phyloP scores from a whole-genome alignment of 495 filamentous ascomycete species.

The Penicillium desertorum region DNA sequence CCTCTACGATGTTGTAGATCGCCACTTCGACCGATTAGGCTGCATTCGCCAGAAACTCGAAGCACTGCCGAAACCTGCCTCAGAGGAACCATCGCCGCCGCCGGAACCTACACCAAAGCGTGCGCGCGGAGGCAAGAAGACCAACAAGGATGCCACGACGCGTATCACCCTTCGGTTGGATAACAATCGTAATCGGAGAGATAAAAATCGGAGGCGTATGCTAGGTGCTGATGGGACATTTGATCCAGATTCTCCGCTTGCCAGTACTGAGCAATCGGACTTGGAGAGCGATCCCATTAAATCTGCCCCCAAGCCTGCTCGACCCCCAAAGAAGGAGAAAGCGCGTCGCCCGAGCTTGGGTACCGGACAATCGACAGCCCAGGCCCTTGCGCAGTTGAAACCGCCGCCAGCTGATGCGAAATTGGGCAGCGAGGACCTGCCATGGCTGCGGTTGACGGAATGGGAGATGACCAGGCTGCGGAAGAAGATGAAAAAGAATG shows the following conservation, averaged over 20 bases:
- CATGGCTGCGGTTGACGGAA: constrained; percentile 86
- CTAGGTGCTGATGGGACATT: constrained; percentile 40
- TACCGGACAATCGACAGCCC: constrained; percentile 72
- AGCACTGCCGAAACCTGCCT: constrained; percentile 68
- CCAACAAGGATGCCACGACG: constrained; percentile 38
- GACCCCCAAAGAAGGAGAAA: constrained; percentile 43
- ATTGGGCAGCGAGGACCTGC: constrained; percentile 70
- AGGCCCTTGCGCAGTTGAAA: constrained; percentile 70
- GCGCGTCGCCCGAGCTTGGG: constrained; percentile 46
- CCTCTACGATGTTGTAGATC: constrained; percentile 72
- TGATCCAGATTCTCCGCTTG: constrained; percentile 46
- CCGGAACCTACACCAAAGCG: constrained; percentile 54
- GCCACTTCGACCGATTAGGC: constrained; percentile 72
- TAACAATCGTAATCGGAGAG: constrained; percentile 33
- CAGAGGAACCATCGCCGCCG: constrained; percentile 63
- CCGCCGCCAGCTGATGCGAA: constrained; percentile 77
- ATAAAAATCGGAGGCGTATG: constrained; percentile 41
- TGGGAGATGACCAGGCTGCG: constrained; percentile 89
- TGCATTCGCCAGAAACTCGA: constrained; percentile 81
- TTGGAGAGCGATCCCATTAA: constrained; percentile 31
- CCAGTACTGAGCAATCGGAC: constrained; percentile 50
- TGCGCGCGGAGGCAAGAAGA: constrained; percentile 46
- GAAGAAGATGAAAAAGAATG: constrained; percentile 99
- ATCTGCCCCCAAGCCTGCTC: constrained; percentile 15
- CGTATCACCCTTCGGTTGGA: constrained; percentile 68